A percentile compares a stretch with the other conserved stretches of the same genome.
phyloP scores from a whole-genome alignment of 2,329 filamentous ascomycete genomes.

The Neoarthrinium moseri region DNA sequence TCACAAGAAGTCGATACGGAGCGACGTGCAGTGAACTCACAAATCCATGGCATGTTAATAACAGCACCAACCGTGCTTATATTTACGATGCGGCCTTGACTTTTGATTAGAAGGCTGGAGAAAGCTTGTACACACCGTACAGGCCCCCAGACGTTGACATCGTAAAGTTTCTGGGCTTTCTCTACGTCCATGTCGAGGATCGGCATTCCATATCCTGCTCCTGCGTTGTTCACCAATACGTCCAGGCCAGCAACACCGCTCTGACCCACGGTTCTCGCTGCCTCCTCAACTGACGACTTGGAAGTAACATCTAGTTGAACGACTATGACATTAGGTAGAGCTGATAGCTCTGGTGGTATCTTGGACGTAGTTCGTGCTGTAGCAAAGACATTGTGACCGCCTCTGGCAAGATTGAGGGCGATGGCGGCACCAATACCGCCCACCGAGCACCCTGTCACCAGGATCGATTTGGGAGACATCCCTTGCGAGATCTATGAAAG shows the following conservation, averaged over 20 bases:
- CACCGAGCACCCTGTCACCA: conserved; percentile 11
- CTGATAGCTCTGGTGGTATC: background rate
- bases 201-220: conserved; percentile 14
- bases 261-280: conserved; percentile 2
- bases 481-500: too few relatives aligned
- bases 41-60: conserved; percentile 21
- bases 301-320: conserved; percentile 18
- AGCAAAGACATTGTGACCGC: conserved; percentile 7
- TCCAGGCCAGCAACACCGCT: conserved; percentile 18
- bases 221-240: conserved; percentile 26
- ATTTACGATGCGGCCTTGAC: conserved; percentile 18
- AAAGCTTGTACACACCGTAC: conserved; percentile 11
- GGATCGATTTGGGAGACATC: conserved; percentile 6
- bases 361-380: conserved; percentile 23
- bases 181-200: conserved; percentile 12
- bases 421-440: conserved; percentile 24
- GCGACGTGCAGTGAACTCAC: too few relatives aligned
- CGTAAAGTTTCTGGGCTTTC: conserved; percentile 13
- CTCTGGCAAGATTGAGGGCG: conserved; percentile 2
- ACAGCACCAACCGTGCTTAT: conserved; percentile 26
- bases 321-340: conserved; percentile 15
- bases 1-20: background rate
- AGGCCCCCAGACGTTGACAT: conserved; percentile 15
- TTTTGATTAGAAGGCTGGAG: conserved; percentile 10
- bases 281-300: conserved; percentile 14